A percentile compares a stretch with the other conserved stretches of the same genome.
Conservation (phyloP, 140 eudicot species). For the Cichorium intybus region DNA sequence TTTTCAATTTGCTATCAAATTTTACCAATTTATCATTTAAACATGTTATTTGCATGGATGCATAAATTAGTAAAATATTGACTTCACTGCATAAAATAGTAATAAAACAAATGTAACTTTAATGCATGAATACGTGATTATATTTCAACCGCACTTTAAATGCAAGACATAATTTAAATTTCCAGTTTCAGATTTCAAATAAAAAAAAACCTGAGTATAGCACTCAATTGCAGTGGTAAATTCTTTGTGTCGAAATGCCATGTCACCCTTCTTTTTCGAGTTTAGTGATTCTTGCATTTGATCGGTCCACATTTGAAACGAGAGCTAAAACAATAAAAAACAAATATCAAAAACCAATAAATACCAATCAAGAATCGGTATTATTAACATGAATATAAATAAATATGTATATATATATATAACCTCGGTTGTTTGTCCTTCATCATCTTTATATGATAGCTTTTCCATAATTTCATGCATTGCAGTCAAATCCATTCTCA, state of each 20-base stretch:
- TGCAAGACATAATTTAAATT: no score
- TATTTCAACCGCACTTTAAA: no score
- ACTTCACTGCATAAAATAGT: not conserved
- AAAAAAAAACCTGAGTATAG: conserved; percentile 45
- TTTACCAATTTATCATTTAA: no score
- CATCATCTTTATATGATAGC: conserved; percentile 44
- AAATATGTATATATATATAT: not conserved
- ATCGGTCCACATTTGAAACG: conserved; percentile 77
- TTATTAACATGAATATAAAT: no score
- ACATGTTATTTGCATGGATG: no score
- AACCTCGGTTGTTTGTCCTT: conserved; percentile 65
- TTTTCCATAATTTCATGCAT: conserved; percentile 44
- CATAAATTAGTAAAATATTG: no score
- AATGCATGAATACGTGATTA: not conserved
- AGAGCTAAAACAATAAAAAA: conserved; percentile 37
- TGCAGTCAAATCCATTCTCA: conserved; percentile 44
- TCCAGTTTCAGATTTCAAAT: not conserved
- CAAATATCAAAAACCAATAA: not conserved
- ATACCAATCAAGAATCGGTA: not conserved
- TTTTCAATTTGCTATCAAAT: no score
- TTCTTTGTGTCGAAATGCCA: conserved; percentile 57
- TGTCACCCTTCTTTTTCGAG: conserved; percentile 63
- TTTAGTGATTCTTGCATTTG: conserved; percentile 66
- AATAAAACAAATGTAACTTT: no score
- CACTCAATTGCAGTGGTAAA: conserved; percentile 51